Percentiles rank a stretch among this genome's conserved stretches.
Conservation (phyloP, 2,329 filamentous ascomycete genomes). For the Stagonosporopsis chrysanthemi region DNA sequence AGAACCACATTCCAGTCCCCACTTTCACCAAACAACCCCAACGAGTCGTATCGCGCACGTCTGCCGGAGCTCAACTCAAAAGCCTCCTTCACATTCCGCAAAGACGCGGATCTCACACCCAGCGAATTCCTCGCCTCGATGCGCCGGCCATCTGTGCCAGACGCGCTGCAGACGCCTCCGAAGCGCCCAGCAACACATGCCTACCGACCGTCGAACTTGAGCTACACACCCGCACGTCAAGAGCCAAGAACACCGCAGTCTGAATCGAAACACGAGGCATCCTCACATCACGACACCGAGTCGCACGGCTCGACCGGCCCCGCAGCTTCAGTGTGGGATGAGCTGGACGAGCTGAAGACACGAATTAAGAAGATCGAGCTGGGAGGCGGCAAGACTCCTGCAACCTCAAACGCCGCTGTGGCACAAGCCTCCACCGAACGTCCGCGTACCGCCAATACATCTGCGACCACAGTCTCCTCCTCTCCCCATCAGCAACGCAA, state of each 20-base stretch:
- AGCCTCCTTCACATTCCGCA: slow-evolving; percentile 35
- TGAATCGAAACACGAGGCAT: slow-evolving; percentile 37
- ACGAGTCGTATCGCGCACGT: slow-evolving; percentile 36
- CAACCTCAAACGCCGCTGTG: slow-evolving; percentile 77
- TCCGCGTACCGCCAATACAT: slow-evolving; percentile 89
- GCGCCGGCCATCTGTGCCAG: slow-evolving; percentile 44
- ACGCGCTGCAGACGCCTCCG: slow-evolving; percentile 43
- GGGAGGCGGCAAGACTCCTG: slow-evolving; percentile 83
- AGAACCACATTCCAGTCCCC: slow-evolving; percentile 38
- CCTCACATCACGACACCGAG: slow-evolving; percentile 64
- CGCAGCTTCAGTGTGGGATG: slow-evolving; percentile 95
- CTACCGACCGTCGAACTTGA: slow-evolving; percentile 48
- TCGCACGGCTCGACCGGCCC: slow-evolving; percentile 88
- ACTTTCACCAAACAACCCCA: slow-evolving; percentile 34
- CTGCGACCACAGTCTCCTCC: slow-evolving; percentile 86
- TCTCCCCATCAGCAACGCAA: slow-evolving; percentile 79
- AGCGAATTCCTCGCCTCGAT: slow-evolving; percentile 46
- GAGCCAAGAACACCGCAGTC: slow-evolving; percentile 35
- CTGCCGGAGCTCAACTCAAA: slow-evolving; percentile 41
- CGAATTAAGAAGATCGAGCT: slow-evolving; percentile 85
- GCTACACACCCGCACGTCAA: slow-evolving; percentile 44
- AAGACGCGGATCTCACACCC: slow-evolving; percentile 42
- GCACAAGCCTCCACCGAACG: slow-evolving; percentile 76
- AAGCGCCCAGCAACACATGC: slow-evolving; percentile 33
- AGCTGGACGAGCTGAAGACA: slow-evolving; percentile 93